These are phyloP conservation scores for Backusella circina DNA, from an alignment of 192 early-diverging fungal species.

Conservation along the genomic window DNA sequence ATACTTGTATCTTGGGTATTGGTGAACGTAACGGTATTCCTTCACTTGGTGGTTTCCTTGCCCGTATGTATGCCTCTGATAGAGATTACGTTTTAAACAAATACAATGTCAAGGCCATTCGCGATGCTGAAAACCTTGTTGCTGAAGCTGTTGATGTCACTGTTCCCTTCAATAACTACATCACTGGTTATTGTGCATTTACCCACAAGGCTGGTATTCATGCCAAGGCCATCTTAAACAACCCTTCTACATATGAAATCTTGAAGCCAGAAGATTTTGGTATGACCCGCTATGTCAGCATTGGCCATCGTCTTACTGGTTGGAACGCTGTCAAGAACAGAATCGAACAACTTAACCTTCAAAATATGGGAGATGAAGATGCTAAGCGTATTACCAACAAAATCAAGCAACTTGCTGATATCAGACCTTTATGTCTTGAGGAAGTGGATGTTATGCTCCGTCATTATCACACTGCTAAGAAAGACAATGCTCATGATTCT, in stretches of 20 bases:
- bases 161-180: constrained; percentile 99
- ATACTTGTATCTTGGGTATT: constrained; percentile 96
- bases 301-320: constrained; percentile 95
- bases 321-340: constrained; percentile 99
- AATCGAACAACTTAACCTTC: constrained; percentile 84
- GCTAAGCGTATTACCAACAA: constrained; percentile 89
- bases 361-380: constrained; percentile 75
- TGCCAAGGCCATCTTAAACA: constrained; percentile 99
- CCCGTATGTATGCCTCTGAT: constrained; percentile 96
- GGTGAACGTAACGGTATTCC: constrained; percentile 99
- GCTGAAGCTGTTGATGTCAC: constrained; percentile 92
- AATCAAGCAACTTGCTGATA: constrained; percentile 95
- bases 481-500: constrained; percentile 49
- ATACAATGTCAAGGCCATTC: constrained; percentile 89
- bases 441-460: constrained; percentile 87
- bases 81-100: constrained; percentile 88
- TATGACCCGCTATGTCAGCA: constrained; percentile 95
- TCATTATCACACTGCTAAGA: constrained; percentile 70
- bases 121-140: constrained; percentile 94
- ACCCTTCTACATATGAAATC: constrained; percentile 98
- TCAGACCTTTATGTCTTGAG: constrained; percentile 87
- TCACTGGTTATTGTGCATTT: constrained; percentile 98
- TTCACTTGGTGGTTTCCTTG: constrained; percentile 89
- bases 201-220: constrained; percentile 99
- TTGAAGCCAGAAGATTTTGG: constrained; percentile 97